phyloP scores from a whole-genome alignment of 2,329 filamentous ascomycete genomes.

The Aspergillus tamarii region DNA sequence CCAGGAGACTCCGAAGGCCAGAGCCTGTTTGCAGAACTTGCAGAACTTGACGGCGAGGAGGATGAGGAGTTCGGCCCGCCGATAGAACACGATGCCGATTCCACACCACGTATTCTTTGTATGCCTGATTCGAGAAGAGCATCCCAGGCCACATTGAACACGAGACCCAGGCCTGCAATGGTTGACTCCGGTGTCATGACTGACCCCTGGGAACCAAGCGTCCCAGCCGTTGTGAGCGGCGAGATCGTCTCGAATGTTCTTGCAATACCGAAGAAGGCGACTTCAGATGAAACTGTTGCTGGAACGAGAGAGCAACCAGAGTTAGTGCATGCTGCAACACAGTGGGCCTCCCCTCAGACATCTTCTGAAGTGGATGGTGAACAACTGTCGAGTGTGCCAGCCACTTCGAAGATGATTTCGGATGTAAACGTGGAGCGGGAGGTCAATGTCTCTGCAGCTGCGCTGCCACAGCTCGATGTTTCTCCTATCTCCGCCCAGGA shows the following conservation, averaged over 20 bases:
- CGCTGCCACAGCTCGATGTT: conserved; percentile 31
- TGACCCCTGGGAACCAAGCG: conserved; percentile 56
- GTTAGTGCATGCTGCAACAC: conserved; percentile 45
- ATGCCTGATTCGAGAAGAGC: conserved; percentile 34
- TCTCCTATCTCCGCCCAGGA: conserved; percentile 39
- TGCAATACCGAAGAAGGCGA: conserved; percentile 23
- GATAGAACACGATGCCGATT: conserved; percentile 39
- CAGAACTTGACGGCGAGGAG: conserved; percentile 71
- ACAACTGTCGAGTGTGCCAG: conserved; percentile 35
- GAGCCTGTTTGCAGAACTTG: conserved; percentile 89
- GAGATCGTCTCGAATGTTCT: conserved; percentile 23
- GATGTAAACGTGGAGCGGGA: conserved; percentile 29
- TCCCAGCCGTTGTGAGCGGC: conserved; percentile 24
- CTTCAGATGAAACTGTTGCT: conserved; percentile 21
- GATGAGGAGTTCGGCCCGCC: conserved; percentile 63
- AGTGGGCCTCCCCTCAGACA: conserved; percentile 45
- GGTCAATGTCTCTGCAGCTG: conserved; percentile 18
- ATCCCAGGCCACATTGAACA: conserved; percentile 33
- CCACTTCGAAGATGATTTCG: conserved; percentile 46
- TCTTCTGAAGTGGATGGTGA: conserved; percentile 27
- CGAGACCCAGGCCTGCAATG: conserved; percentile 47
- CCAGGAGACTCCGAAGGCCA: conserved; percentile 61
- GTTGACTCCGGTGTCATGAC: conserved; percentile 67
- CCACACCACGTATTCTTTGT: conserved; percentile 43
- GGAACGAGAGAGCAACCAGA: conserved; percentile 26